A percentile compares a stretch with the other conserved stretches of the same genome.
phyloP scores from a whole-genome alignment of 1,139 yeast genomes.

The Candida sanyaensis region DNA sequence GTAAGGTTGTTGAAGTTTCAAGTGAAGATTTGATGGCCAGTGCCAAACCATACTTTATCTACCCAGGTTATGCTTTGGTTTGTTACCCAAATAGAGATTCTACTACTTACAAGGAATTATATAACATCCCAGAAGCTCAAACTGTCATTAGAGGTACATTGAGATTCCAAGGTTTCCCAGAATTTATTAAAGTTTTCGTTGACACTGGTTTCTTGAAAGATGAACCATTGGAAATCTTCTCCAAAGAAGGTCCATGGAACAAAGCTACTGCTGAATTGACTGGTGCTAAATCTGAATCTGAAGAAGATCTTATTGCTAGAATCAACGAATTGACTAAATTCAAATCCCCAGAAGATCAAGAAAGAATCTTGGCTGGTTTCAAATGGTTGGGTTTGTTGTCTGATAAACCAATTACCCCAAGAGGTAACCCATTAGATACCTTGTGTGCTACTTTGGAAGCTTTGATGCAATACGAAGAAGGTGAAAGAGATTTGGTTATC shows the following conservation, averaged over 20 bases:
- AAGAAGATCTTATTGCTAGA: constrained; percentile 72
- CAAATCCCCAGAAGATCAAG: constrained; percentile 79
- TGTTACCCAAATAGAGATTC: constrained; percentile 99
- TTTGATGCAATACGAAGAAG: constrained; percentile 93
- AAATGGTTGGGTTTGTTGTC: constrained; percentile 94
- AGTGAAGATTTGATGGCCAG: constrained; percentile 94
- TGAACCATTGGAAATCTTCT: constrained; percentile 60
- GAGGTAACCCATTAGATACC: constrained; percentile 94
- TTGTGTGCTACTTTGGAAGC: constrained; percentile 94
- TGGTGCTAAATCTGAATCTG: constrained; percentile 69
- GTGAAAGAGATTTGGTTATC: constrained; percentile 93
- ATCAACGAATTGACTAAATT: constrained; percentile 79
- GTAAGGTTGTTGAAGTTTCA: constrained; percentile 73
- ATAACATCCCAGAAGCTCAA: constrained; percentile 95
- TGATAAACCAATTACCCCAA: constrained; percentile 72
- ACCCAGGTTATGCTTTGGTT: constrained; percentile 94
- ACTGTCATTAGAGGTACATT: constrained; percentile 96
- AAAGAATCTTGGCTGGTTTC: constrained; percentile 84
- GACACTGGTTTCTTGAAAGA: constrained; percentile 93
- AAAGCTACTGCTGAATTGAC: constrained; percentile 78
- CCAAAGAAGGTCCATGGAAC: constrained; percentile 72
- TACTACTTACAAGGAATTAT: constrained; percentile 87
- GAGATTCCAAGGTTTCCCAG: constrained; percentile 98
- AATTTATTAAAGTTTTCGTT: constrained; percentile 91
- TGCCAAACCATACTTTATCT: constrained; percentile 92